phyloP scores from a whole-genome alignment of 805 yeast species.

The Ogataea naganishii region DNA sequence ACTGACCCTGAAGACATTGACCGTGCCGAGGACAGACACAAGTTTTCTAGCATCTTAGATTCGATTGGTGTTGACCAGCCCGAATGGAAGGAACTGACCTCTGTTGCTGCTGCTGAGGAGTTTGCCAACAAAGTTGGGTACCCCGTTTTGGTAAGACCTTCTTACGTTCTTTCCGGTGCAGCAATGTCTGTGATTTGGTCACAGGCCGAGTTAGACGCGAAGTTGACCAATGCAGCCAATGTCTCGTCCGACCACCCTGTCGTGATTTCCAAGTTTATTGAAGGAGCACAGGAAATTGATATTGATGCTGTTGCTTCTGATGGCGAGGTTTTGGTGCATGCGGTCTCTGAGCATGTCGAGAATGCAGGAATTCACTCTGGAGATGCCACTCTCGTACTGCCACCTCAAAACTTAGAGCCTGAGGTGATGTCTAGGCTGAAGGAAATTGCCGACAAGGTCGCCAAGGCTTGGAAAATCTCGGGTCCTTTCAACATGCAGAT shows the following conservation, averaged over 20 bases:
- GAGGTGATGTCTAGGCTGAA: constrained; percentile 64
- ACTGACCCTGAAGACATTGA: constrained; percentile 93
- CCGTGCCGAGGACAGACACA: constrained; percentile 97
- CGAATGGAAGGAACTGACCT: constrained; percentile 91
- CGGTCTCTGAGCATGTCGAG: constrained; percentile 95
- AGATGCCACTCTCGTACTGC: constrained; percentile 91
- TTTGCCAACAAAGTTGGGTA: constrained; percentile 84
- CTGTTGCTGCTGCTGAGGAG: constrained; percentile 72
- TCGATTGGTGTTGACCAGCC: constrained; percentile 94
- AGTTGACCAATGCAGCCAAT: constrained; percentile 80
- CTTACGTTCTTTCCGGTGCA: constrained; percentile 95
- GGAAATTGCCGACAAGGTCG: constrained; percentile 89
- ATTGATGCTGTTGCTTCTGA: constrained; percentile 92
- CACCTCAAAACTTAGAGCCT: constrained; percentile 75
- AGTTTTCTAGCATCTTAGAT: constrained; percentile 90
- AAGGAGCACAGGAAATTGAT: constrained; percentile 95
- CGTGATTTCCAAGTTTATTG: constrained; percentile 91
- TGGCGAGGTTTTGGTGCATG: constrained; percentile 87
- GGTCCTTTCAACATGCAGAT: constrained; percentile 99
- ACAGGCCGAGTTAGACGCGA: constrained; percentile 70
- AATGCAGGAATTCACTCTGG: constrained; percentile 99
- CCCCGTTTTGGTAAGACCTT: constrained; percentile 96
- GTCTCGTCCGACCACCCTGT: constrained; percentile 97
- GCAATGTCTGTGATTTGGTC: constrained; percentile 92
- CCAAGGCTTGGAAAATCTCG: constrained; percentile 87